Evolutionary conservation across 1,284 basidiomycete genomes (phyloP).

Genomic region (Agaricales sp.): DNA sequence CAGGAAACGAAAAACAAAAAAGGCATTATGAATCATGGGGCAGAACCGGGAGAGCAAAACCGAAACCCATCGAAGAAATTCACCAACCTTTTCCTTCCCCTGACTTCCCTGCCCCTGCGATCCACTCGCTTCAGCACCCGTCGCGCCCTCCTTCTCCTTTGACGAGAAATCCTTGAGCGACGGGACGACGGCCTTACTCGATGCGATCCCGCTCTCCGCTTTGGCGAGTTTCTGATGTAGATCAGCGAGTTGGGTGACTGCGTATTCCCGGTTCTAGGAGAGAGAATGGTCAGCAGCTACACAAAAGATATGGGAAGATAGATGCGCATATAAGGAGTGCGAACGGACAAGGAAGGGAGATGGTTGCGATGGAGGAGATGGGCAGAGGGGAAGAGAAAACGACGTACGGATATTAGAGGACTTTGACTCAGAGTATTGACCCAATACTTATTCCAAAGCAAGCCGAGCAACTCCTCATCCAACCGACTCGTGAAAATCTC

Average conservation of each 20-base stretch:
- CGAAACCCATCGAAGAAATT: too few relatives aligned
- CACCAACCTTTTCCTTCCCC: too few relatives aligned
- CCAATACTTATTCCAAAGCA: conserved; percentile 99
- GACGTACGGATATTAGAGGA: conserved; percentile 76
- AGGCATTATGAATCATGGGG: neutral
- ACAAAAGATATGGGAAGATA: conserved; percentile 1
- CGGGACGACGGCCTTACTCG: conserved; percentile 46
- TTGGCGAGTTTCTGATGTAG: conserved; percentile 80
- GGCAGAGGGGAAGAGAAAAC: conserved; percentile 22
- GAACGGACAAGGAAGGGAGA: too few relatives aligned
- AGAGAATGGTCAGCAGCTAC: neutral
- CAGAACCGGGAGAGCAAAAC: neutral
- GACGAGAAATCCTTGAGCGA: conserved; percentile 28
- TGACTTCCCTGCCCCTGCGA: too few relatives aligned
- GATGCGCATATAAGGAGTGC: too few relatives aligned
- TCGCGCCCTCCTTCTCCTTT: conserved; percentile 24
- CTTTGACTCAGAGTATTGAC: conserved; percentile 91
- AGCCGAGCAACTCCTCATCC: conserved; percentile 78
- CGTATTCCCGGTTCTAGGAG: conserved; percentile 85
- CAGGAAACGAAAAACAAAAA: too few relatives aligned
- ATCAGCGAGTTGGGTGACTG: conserved; percentile 82
- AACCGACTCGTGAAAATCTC: conserved; percentile 90
- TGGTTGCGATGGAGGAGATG: too few relatives aligned
- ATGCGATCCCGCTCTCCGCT: conserved; percentile 42
- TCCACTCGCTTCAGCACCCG: conserved; percentile 11